A percentile compares a stretch with the other conserved stretches of the same genome.
phyloP scores from a whole-genome alignment of 345 rosid genomes.

The Physaria fendleri region DNA sequence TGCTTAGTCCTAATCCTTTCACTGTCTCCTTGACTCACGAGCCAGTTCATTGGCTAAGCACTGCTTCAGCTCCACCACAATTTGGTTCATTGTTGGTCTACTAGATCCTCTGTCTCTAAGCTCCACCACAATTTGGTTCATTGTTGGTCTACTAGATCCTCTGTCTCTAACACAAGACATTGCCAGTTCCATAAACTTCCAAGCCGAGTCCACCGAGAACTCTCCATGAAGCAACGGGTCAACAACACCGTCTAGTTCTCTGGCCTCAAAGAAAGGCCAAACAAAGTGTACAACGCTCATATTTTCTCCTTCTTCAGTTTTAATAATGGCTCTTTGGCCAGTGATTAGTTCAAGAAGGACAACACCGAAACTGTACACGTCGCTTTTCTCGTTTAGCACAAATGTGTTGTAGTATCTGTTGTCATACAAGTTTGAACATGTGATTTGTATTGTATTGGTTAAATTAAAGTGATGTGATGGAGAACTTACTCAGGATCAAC shows the following conservation, averaged over 20 bases:
- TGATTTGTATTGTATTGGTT: no score
- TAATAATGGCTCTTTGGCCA: slow-evolving; percentile 35
- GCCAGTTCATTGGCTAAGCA: slow-evolving; percentile 22
- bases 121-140: no score
- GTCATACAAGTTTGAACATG: no score
- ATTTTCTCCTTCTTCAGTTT: slow-evolving; percentile 13
- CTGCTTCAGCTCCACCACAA: slow-evolving; percentile 22
- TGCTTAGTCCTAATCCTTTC: background rate
- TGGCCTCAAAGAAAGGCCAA: slow-evolving; percentile 6
- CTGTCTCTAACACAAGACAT: slow-evolving; percentile 29
- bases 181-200: slow-evolving; percentile 28
- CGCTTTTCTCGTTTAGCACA: slow-evolving; percentile 38
- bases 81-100: slow-evolving; percentile 27
- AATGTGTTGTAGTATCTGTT: slow-evolving; percentile 20
- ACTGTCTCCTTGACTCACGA: slow-evolving; percentile 13
- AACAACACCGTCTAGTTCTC: slow-evolving; percentile 22
- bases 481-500: slow-evolving; percentile 22
- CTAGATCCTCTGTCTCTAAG: background rate
- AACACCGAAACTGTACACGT: slow-evolving; percentile 46
- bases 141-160: no score
- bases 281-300: slow-evolving; percentile 23
- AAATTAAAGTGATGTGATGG: no score
- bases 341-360: slow-evolving; percentile 46
- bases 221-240: slow-evolving; percentile 16
- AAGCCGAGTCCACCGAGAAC: slow-evolving; percentile 19